Percentiles rank a stretch among this genome's conserved stretches.
These are phyloP conservation scores for Intubia oerlemansii DNA, from an alignment of 2,329 filamentous ascomycete species.

Conservation along the genomic window DNA sequence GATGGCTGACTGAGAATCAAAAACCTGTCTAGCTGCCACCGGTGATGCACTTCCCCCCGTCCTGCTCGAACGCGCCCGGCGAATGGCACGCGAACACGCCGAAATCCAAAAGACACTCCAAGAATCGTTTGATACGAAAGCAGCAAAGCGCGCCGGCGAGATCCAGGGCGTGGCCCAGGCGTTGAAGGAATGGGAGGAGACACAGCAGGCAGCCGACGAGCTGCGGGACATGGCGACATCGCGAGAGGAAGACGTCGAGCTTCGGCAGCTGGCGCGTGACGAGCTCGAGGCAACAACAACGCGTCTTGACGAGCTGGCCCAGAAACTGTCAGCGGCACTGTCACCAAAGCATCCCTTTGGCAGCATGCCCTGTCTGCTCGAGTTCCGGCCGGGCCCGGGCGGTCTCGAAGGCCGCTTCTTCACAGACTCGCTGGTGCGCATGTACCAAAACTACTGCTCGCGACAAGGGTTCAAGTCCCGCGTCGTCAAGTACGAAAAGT, in stretches of 20 bases:
- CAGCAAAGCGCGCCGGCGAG: conserved; percentile 39
- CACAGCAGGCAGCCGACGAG: conserved; percentile 30
- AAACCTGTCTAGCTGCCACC: too few relatives aligned
- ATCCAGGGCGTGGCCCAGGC: conserved; percentile 34
- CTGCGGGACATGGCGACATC: conserved; percentile 27
- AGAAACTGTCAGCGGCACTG: conserved; percentile 51
- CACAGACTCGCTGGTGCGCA: conserved; percentile 64
- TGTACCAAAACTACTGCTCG: conserved; percentile 62
- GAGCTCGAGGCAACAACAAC: conserved; percentile 49
- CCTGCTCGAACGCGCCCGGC: conserved; percentile 37
- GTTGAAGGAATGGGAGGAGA: conserved; percentile 34
- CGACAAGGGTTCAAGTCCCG: conserved; percentile 42
- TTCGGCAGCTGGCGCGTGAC: conserved; percentile 58
- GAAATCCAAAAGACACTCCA: conserved; percentile 28
- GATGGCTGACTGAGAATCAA: too few relatives aligned
- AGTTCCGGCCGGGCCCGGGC: conserved; percentile 80
- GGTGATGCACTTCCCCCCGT: too few relatives aligned
- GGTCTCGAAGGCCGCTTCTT: conserved; percentile 85
- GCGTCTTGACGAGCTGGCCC: conserved; percentile 39
- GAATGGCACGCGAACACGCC: conserved; percentile 34
- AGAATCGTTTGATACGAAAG: conserved; percentile 31
- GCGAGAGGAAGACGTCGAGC: conserved; percentile 41
- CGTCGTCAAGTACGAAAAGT: conserved; percentile 60
- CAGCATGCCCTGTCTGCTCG: conserved; percentile 70
- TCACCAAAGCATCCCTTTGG: conserved; percentile 82